phyloP scores from a whole-genome alignment of 805 yeast species.

The Millerozyma acaciae region DNA sequence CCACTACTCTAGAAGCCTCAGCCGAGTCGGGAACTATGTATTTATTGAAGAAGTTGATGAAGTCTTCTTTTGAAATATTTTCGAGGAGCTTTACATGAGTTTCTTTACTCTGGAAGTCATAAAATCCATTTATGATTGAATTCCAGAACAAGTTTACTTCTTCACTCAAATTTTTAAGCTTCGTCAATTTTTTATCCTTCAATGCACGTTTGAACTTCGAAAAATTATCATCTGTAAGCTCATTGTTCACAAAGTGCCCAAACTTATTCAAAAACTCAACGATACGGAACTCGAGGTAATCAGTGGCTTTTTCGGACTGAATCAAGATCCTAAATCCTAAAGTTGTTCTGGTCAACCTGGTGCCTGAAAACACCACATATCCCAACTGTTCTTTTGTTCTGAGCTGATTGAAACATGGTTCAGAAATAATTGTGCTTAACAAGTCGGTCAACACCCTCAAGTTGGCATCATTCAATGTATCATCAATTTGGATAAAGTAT shows the following conservation, averaged over 20 bases:
- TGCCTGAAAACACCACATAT: constrained; percentile 83
- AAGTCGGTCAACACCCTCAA: constrained; percentile 55
- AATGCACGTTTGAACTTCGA: constrained; percentile 67
- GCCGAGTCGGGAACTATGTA: constrained; percentile 15
- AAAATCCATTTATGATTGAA: constrained; percentile 69
- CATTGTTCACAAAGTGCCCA: constrained; percentile 37
- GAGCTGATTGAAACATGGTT: constrained; percentile 85
- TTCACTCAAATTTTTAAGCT: constrained; percentile 72
- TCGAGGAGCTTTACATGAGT: constrained; percentile 56
- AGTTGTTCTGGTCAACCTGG: constrained; percentile 63
- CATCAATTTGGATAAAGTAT: constrained; percentile 66
- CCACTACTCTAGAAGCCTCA: constrained; percentile 17
- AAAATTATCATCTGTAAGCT: constrained; percentile 62
- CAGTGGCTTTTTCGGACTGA: constrained; percentile 78
- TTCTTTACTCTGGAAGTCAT: constrained; percentile 62
- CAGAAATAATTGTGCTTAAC: constrained; percentile 68
- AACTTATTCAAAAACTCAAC: constrained; percentile 56
- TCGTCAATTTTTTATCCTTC: constrained; percentile 60
- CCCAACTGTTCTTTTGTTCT: constrained; percentile 96
- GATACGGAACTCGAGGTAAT: constrained; percentile 73
- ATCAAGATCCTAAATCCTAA: constrained; percentile 70
- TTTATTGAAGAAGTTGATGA: constrained; percentile 50
- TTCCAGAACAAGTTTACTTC: constrained; percentile 66
- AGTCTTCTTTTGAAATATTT: constrained; percentile 51
- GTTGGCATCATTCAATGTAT: constrained; percentile 17